Evolutionary conservation across 805 yeast genomes (phyloP), one percentile per base, ranked within the genome.

Genomic region (Nakazawaea siamensis): DNA sequence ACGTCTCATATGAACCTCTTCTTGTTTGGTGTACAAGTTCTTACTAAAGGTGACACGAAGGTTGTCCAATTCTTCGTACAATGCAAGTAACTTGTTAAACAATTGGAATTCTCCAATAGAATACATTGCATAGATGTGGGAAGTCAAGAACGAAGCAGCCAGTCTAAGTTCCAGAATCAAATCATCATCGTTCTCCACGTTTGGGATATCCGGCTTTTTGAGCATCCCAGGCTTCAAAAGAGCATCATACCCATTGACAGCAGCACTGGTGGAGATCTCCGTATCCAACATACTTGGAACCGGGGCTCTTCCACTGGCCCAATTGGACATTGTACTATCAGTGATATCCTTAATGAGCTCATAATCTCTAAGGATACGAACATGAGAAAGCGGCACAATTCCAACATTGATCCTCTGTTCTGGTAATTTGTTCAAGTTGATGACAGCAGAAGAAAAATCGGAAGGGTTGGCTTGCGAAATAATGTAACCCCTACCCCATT

Each of bases 401-500:
- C 66, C 76, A n/a, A 77, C 63, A 13, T 62, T 58, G 27, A 70
- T 56, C 32, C 66, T 68, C 35, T 64, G 58, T 27, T 72, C 77
- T 0, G 87, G 86, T 35, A 81, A 58, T 36, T 71, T 73, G 34
- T 79, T 83, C 43, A 75, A 61, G 43, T 73, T 70, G 18, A 74
- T 69, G 1, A 76, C 66, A 11, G 81, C 73, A 24, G 78, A 69
- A 28, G 70, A 62, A 54, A 75, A 80, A 49, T 79, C 85, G 21
- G 73, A 66, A 1, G 90, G 90, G 35, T 76, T 58, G 5, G 94
- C 88, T 39, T 76, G 69, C 25, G 79, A 61, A 24, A 80, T 59
- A 4, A 73, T 65, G 53, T 86, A 85, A 10, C 87, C 95, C 46
- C 95, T 66, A 17, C 77, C 85, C 95, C 95, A 86, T 42, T 68